A percentile compares a stretch with the other conserved stretches of the same genome.
These are phyloP conservation scores for Amanita phalloides DNA, from an alignment of 768 basidiomycete genomes.

Conservation along the genomic window DNA sequence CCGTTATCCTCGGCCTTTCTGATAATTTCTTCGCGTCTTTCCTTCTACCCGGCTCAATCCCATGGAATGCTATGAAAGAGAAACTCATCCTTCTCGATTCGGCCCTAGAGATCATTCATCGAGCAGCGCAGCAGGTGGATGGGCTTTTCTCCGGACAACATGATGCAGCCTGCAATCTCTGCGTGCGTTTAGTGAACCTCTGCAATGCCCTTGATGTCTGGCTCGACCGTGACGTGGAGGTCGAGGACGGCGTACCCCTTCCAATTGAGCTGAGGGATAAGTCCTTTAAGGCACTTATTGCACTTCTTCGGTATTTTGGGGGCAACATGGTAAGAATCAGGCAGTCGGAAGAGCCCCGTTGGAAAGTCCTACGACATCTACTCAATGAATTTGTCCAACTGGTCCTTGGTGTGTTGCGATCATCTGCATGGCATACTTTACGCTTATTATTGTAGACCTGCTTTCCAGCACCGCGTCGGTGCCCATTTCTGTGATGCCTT, in stretches of 20 bases:
- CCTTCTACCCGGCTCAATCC: slow-evolving; percentile 36
- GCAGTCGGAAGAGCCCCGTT: slow-evolving; percentile 23
- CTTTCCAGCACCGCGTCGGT: slow-evolving; percentile 19
- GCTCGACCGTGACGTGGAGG: slow-evolving; percentile 11
- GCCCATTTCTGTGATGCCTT: slow-evolving; percentile 28
- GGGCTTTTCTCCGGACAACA: slow-evolving; percentile 36
- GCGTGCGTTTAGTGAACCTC: slow-evolving; percentile 41
- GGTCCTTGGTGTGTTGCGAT: slow-evolving; percentile 25
- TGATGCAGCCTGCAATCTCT: slow-evolving; percentile 35
- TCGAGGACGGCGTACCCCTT: slow-evolving; percentile 26
- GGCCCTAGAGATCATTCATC: slow-evolving; percentile 43
- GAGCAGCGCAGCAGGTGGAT: slow-evolving; percentile 37
- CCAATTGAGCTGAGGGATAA: slow-evolving; percentile 40
- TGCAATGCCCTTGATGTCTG: slow-evolving; percentile 49
- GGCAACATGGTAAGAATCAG: slow-evolving; percentile 18
- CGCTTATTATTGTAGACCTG: slow-evolving; percentile 20
- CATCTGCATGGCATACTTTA: background rate
- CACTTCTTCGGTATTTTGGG: slow-evolving; percentile 39
- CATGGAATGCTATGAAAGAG: slow-evolving; percentile 47
- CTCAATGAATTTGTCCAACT: slow-evolving; percentile 30
- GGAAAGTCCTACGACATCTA: slow-evolving; percentile 29
- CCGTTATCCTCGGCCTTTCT: slow-evolving; percentile 38
- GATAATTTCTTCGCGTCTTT: slow-evolving; percentile 44
- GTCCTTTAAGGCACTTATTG: slow-evolving; percentile 29
- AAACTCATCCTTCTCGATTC: slow-evolving; percentile 43